Evolutionary conservation across 202 grass and related monocot genomes (phyloP), one percentile per base, ranked within the genome.

Genomic region (Musa balbisiana): DNA sequence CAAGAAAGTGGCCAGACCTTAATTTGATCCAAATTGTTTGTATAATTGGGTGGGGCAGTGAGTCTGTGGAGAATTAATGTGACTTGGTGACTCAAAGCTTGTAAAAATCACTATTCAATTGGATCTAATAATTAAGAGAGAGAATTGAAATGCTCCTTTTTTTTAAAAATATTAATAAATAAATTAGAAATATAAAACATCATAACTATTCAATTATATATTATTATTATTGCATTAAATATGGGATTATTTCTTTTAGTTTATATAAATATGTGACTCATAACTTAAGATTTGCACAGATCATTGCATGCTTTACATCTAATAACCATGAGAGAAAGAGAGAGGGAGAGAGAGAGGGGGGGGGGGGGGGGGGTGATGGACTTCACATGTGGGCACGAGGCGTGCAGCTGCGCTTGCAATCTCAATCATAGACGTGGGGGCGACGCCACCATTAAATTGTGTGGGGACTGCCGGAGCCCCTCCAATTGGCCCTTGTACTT

Each of bases 341-440:
- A 13, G 12, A 26, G 63, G 1, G 19, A 25, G 9, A 65, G 9
- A 65, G 8, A 65, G 19, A 65, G 5, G 26, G 2, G 16, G 10
- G 43, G 22, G 43, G 24, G 17, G 64, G 20, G n/a, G 1, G 56
- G 4, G 3, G 26, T 25, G 27, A 70, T 68, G 51, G 80, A 20
- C 9, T 52, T 80, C 33, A 52, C 80, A 49, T 62, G 52, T 82
- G 76, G 75, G 68, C 88, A 80, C 72, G 68, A 84, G 79, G 78
- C 33, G 76, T 29, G 73, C 73, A 63, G 56, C 56, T 76, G 73
- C 73, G 73, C 19, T 76, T 63, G 56, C 55, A 49, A 79, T 15
- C 58, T 82, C 64, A 74, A 84, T 86, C 78, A 83, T 73, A 76
- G 79, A 80, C 64, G 76, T 84, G 80, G 85, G 76, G 63, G 80